Conservation (phyloP, 225 moss, liverwort and hornwort species). For the Marchantia polymorpha region DNA sequence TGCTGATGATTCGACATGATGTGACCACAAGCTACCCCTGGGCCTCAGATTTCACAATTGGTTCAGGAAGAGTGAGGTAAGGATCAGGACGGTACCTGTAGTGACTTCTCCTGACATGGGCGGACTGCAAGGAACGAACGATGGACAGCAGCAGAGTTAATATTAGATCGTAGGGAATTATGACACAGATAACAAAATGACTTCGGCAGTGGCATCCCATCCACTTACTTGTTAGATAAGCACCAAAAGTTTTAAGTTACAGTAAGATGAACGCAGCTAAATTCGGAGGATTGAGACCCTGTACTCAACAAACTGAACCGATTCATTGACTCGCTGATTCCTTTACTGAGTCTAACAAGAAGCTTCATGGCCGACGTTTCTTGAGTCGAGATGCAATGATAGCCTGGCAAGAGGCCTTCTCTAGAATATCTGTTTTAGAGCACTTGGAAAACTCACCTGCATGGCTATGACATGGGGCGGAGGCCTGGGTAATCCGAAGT, state of each 20-base stretch:
- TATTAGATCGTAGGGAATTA: background rate
- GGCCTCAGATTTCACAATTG: no score
- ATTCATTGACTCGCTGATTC: background rate
- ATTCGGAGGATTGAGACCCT: no score
- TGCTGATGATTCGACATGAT: background rate
- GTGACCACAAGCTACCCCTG: background rate
- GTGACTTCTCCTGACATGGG: constrained; percentile 44
- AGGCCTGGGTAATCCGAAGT: constrained; percentile 74
- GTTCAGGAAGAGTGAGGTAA: background rate
- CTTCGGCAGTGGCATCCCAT: background rate
- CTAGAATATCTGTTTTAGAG: no score
- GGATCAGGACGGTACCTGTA: constrained; percentile 30
- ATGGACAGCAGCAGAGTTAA: background rate
- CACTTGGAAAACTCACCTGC: constrained; percentile 38
- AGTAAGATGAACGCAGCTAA: no score
- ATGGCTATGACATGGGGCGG: constrained; percentile 42
- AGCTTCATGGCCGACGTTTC: no score
- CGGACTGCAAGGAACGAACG: constrained; percentile 22
- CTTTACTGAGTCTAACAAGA: no score
- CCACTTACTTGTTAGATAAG: no score
- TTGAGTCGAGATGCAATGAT: no score
- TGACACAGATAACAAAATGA: background rate
- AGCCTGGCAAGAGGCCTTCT: no score
- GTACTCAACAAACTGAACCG: background rate
- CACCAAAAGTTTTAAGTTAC: no score